Base-by-base conservation (phyloP, 129 eudicot species). In the Flaveria brownii region DNA sequence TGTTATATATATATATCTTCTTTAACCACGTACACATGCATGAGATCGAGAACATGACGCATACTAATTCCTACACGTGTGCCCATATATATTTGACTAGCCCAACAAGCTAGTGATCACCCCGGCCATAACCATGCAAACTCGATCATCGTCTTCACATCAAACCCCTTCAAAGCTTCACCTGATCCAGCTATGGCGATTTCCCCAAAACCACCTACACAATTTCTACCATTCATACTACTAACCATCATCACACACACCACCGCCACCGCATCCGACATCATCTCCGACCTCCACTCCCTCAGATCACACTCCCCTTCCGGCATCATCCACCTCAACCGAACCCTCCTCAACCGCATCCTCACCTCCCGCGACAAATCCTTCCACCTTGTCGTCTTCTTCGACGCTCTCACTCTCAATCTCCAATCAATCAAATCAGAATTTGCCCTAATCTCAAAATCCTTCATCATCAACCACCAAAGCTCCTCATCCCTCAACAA, bases 361-460 rank as follows among this genome's bases (percentile, higher is more conserved):
- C 68, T 87, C 77, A 49, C 76, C 9, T 28, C 74, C 28, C 25
- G 77, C 9, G 73, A 88, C 7, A 87, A 93, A 66, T 82, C 98
- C 23, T 91, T 91, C 88, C 80, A 85, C 71, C 42, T 89, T 72
- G 76, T 89, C 77, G 45, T 94, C 87, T 94, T 91, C 88, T 94
- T 94, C 82, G 97, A 94, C 81, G 97, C 98, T 4, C 64, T 46
- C 39, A 86, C 78, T 12, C 96, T 88, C 77, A 88, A 87, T 56
- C 91, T 93, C 76, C 87, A 81, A 47, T 22, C 89, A 20, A 86
- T 67, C 63, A 81, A 75, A 75, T 49, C 76, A 1, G 81, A 81
- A 75, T 81, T 75, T 2, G 39, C 64, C 12, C 52, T 81, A 63
- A 47, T 93, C 30, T 65, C 84, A 23, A 46, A 30, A 16, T 81